phyloP scores from a whole-genome alignment of 2,329 filamentous ascomycete genomes.

The Verticillium longisporum region DNA sequence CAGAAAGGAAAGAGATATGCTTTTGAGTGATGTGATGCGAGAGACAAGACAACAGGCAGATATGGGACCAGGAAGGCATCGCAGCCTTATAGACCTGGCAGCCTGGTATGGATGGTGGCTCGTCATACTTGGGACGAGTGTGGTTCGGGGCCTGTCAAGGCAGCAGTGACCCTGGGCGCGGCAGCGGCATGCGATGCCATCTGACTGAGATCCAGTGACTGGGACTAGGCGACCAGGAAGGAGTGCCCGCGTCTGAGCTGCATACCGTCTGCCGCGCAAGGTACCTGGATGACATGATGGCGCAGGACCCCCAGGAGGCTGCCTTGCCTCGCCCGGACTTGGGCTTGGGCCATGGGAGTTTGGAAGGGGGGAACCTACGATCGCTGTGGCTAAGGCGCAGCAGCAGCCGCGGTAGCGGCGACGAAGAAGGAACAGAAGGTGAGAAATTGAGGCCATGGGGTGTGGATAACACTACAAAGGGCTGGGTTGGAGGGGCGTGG shows the following conservation, averaged over 20 bases:
- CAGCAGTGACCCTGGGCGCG: neutral
- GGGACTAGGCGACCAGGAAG: neutral
- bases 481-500: constrained; percentile 12
- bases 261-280: neutral
- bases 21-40: constrained; percentile 12
- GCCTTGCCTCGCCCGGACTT: neutral
- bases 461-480: constrained; percentile 16
- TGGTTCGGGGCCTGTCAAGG: constrained; percentile 9
- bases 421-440: neutral
- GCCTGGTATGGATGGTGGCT: constrained; percentile 21
- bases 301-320: neutral
- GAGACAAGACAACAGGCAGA: constrained; percentile 12
- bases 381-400: neutral
- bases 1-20: constrained; percentile 14
- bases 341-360: neutral
- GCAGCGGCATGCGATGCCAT: neutral
- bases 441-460: constrained; percentile 1
- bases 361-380: neutral
- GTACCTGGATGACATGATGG: neutral
- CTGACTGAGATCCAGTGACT: constrained; percentile 2
- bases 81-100: constrained; percentile 48
- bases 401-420: neutral
- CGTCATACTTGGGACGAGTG: constrained; percentile 21
- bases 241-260: neutral
- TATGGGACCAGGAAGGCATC: constrained; percentile 34